Percentiles rank a stretch among this genome's conserved stretches.
These are phyloP conservation scores for Flaveria ramosissima DNA, from an alignment of 129 eudicot species.

Conservation along the genomic window DNA sequence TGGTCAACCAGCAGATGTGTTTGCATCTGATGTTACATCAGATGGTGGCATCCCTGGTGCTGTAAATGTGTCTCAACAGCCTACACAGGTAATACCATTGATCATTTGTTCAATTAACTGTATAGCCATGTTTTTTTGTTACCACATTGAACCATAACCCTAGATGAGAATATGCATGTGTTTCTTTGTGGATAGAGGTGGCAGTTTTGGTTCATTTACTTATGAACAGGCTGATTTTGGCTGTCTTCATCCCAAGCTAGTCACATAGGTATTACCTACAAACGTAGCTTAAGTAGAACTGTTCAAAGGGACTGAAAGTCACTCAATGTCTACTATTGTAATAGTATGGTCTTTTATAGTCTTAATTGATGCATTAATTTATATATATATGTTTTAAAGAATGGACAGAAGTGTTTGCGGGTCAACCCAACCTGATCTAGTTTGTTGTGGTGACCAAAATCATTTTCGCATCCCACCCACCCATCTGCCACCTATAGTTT, in stretches of 20 bases:
- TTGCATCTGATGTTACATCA: constrained; percentile 48
- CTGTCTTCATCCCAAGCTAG: neutral
- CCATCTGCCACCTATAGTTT: neutral
- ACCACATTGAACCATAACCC: neutral
- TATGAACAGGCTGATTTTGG: neutral
- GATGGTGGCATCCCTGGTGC: constrained; percentile 44
- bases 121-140: neutral
- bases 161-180: constrained; percentile 1
- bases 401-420: neutral
- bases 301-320: neutral
- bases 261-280: neutral
- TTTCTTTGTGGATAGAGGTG: neutral
- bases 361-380: neutral
- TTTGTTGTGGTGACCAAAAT: neutral
- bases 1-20: constrained; percentile 89
- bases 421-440: neutral
- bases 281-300: neutral
- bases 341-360: neutral
- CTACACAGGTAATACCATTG: constrained; percentile 58
- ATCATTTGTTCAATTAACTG: neutral
- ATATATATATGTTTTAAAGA: neutral
- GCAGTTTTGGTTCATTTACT: neutral
- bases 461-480: neutral
- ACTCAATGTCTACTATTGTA: neutral
- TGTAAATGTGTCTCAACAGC: constrained; percentile 30